Base-by-base conservation (phyloP, 2,329 filamentous ascomycete genomes). In the Coniochaeta sp. region DNA sequence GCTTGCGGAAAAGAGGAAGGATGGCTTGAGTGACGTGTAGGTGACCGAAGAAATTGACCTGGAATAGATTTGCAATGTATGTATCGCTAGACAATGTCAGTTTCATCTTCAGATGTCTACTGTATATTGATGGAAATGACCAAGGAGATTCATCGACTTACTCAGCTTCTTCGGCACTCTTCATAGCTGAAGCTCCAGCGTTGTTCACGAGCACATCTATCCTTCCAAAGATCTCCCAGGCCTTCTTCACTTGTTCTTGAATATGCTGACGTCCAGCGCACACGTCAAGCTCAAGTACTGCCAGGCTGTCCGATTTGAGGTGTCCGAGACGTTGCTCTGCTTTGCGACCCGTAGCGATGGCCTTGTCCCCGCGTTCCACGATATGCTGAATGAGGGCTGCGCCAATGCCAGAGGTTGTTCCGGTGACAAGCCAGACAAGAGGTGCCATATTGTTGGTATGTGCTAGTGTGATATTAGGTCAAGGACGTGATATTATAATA, bases 181-280 rank as follows among this genome's bases (percentile, higher is more conserved):
- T 67, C 47, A 69, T 61, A 2, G 65, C 60, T 1, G 68, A 69
- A 32, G 66, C 69, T 32, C 69, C 72, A 9, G 72, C 73, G 52
- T 74, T 73, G 61, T 74, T 74, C 22, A 73, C 62, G 17, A 74
- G 58, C 5, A 74, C 62, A 28, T 74, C 71, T 17, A 74, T 70
- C 8, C 62, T 66, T 0, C 70, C 72, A 30, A 71, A 74, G 1
- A 72, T 64, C 1, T 55, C 22, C 66, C 70, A 70, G 17, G 71
- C 72, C 16, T 68, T 50, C 14, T 67, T 42, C 1, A 73, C 57
- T 24, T 64, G 47, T 2, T 52, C 24, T 30, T 52, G 22, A 17
- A 52, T 16, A 22, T 52, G 47, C 14, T 52, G 22, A 28, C 47
- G 47, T 26, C 26, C 47, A 4, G 24, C 47, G 47, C 47, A 52